These are phyloP conservation scores for Parasarocladium wereldwijsianum DNA, from an alignment of 2,329 filamentous ascomycete species.

Conservation along the genomic window DNA sequence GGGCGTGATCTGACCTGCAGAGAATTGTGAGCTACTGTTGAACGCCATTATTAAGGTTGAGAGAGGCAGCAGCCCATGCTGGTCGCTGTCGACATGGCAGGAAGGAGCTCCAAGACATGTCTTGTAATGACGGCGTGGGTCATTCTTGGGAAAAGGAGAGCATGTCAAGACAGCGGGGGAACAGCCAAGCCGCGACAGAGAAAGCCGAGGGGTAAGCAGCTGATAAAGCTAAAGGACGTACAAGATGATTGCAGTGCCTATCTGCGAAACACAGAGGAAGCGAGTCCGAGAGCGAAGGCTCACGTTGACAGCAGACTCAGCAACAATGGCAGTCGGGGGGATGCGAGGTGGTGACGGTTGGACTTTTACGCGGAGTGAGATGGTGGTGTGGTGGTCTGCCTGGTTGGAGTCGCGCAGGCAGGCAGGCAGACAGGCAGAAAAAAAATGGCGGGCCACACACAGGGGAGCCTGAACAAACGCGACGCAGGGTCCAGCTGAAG, in stretches of 20 bases:
- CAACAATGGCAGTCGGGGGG: background rate
- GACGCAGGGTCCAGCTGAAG: constrained; percentile 5
- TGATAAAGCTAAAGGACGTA: background rate
- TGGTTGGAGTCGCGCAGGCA: background rate
- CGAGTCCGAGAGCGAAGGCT: background rate
- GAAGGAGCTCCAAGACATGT: constrained; percentile 4
- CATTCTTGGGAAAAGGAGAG: constrained; percentile 2
- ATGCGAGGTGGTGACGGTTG: background rate
- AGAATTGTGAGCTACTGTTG: constrained; percentile 1
- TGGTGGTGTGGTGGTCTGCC: constrained; percentile 1
- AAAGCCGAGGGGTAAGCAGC: background rate
- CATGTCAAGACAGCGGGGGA: constrained; percentile 1
- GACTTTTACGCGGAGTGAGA: no score
- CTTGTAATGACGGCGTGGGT: no score
- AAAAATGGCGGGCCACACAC: constrained; percentile 2
- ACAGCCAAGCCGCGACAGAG: background rate
- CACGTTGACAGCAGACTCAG: background rate
- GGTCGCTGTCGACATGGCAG: no score
- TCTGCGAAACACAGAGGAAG: background rate
- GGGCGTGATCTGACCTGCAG: constrained; percentile 1
- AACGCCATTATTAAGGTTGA: constrained; percentile 1
- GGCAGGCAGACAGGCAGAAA: constrained; percentile 1
- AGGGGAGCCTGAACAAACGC: no score
- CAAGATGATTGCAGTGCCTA: background rate
- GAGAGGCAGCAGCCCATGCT: no score